Conservation (phyloP, 2,329 filamentous ascomycete genomes). For the Pleoardoris graminearum region DNA sequence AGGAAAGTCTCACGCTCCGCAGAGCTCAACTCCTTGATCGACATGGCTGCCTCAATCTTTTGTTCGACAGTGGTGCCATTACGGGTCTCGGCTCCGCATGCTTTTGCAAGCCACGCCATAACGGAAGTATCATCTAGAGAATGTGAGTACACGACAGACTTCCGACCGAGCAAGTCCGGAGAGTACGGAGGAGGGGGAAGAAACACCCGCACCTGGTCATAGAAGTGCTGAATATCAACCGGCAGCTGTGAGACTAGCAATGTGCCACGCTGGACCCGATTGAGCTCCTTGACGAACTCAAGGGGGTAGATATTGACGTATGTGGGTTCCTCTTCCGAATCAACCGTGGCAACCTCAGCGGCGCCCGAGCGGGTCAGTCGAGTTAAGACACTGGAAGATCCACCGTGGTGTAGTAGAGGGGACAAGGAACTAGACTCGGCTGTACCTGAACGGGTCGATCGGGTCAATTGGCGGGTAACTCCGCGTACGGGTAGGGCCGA, state of each 20-base stretch:
- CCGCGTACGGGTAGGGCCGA: too few species aligned
- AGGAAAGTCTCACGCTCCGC: background rate
- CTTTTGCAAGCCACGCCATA: too few species aligned
- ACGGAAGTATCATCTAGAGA: background rate
- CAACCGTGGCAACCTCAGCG: background rate
- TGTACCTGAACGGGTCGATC: too few species aligned
- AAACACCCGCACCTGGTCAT: background rate
- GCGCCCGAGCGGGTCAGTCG: too few species aligned
- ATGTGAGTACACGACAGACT: background rate
- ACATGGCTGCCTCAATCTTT: background rate
- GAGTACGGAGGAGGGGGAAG: slow-evolving; percentile 1
- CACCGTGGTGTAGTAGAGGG: too few species aligned
- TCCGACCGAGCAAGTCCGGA: background rate
- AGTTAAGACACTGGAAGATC: too few species aligned
- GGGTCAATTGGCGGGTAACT: too few species aligned
- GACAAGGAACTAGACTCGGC: too few species aligned
- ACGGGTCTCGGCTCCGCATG: too few species aligned
- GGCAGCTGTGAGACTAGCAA: background rate
- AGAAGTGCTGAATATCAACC: background rate
- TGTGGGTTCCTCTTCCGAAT: background rate
- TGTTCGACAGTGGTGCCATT: background rate
- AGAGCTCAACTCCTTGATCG: background rate
- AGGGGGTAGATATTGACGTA: background rate
- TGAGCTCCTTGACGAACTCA: background rate
- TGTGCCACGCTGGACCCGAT: background rate